Evolutionary conservation across 371 early-diverging fungal species (phyloP).

Genomic region (Encephalitozoon cuniculi): DNA sequence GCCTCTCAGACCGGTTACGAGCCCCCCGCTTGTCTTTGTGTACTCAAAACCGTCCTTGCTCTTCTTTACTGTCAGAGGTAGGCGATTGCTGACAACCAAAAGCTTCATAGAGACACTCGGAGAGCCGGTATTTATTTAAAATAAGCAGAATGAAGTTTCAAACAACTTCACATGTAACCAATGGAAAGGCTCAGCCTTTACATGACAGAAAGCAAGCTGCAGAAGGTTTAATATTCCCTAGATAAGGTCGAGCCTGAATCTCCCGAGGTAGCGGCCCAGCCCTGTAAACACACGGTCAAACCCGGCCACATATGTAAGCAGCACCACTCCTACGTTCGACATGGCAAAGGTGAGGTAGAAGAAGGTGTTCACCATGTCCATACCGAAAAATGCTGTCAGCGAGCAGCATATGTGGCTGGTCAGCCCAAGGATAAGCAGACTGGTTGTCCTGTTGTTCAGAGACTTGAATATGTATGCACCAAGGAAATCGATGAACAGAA

Average conservation of each 20-base stretch:
- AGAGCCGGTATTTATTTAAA: background rate
- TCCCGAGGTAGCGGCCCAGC: background rate
- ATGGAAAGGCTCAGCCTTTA: background rate
- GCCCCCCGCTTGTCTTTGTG: slow-evolving; percentile 84
- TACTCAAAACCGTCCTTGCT: slow-evolving; percentile 64
- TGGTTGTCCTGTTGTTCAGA: background rate
- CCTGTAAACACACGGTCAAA: background rate
- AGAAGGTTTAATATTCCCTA: background rate
- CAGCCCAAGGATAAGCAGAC: background rate
- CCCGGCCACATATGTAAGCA: slow-evolving; percentile 2
- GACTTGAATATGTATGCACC: slow-evolving; percentile 34
- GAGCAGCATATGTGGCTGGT: background rate
- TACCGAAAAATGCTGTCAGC: slow-evolving; percentile 2
- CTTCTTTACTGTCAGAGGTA: slow-evolving; percentile 85
- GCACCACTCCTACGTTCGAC: background rate
- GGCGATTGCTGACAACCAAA: slow-evolving; percentile 93
- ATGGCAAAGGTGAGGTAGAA: slow-evolving; percentile 25
- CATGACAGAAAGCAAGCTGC: background rate
- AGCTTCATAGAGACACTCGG: slow-evolving; percentile 61
- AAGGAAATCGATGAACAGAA: slow-evolving; percentile 30
- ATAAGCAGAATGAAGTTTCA: background rate
- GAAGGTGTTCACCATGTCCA: slow-evolving; percentile 17
- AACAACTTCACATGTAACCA: background rate
- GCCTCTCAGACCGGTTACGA: slow-evolving; percentile 86
- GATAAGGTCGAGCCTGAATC: background rate